Evolutionary conservation across 2,329 filamentous ascomycete genomes (phyloP).

Genomic region (Aphanoascus verrucosus): DNA sequence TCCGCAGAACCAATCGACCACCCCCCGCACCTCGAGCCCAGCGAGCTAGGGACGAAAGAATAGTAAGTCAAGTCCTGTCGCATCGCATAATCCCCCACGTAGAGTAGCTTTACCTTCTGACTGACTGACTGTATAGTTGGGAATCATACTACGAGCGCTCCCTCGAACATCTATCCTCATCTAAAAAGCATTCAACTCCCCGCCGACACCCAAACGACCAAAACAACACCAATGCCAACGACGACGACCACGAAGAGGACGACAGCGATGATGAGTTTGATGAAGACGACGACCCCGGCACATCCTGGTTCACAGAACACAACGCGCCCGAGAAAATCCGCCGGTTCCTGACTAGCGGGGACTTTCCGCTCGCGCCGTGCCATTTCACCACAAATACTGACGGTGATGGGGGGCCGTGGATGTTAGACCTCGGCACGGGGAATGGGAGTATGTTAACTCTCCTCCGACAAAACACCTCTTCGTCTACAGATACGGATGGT

Average conservation of each 20-base stretch:
- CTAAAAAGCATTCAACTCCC: no score
- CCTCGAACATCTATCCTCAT: constrained; percentile 28
- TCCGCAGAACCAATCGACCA: constrained; percentile 20
- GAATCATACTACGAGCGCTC: constrained; percentile 41
- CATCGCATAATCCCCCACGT: no score
- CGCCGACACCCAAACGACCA: no score
- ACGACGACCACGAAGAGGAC: constrained; percentile 7
- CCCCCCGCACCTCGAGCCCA: constrained; percentile 63
- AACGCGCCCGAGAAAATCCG: constrained; percentile 75
- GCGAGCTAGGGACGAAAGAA: constrained; percentile 74
- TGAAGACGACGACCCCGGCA: constrained; percentile 64
- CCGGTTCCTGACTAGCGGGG: constrained; percentile 49
- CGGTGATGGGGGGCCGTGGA: constrained; percentile 26
- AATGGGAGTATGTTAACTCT: constrained; percentile 86
- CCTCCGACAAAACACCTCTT: no score
- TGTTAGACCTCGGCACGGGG: constrained; percentile 85
- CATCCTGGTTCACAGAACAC: constrained; percentile 93
- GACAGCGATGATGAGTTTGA: constrained; percentile 58
- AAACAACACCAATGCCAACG: constrained; percentile 13
- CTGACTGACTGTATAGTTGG: constrained; percentile 47
- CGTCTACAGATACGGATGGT: no score
- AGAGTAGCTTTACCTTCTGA: background rate
- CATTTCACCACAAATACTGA: constrained; percentile 16
- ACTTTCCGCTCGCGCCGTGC: constrained; percentile 35
- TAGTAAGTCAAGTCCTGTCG: constrained; percentile 51